Conservation (phyloP, 2,329 filamentous ascomycete genomes). For the Stenocarpella maydis region DNA sequence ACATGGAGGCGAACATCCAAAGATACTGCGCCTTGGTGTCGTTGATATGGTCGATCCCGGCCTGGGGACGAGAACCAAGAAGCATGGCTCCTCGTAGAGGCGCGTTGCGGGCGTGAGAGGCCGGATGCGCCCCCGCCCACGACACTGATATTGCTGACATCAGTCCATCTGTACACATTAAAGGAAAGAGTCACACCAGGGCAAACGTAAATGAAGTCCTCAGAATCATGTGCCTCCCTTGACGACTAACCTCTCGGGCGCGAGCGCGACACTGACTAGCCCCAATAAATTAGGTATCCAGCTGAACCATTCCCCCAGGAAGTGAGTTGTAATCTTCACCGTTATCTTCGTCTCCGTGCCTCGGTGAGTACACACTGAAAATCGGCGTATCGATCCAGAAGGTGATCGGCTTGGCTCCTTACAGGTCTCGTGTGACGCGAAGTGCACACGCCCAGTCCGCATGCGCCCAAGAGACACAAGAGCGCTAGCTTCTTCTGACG, state of each 20-base stretch:
- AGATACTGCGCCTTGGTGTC: conserved; percentile 19
- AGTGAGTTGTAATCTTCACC: neutral
- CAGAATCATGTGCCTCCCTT: neutral
- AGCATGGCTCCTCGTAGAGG: conserved; percentile 10
- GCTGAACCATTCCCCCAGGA: neutral
- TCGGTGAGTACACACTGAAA: neutral
- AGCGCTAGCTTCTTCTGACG: no score
- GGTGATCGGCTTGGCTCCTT: conserved; percentile 14
- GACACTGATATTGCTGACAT: neutral
- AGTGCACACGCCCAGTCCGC: neutral
- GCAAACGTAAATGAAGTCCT: conserved; percentile 12
- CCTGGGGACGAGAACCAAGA: conserved; percentile 20
- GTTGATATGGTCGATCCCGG: conserved; percentile 3
- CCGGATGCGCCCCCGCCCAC: conserved; percentile 31
- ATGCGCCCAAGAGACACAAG: conserved; percentile 9
- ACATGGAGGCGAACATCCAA: conserved; percentile 7
- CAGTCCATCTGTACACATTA: neutral
- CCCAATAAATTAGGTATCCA: neutral
- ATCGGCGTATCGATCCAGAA: neutral
- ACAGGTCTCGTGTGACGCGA: conserved; percentile 8
- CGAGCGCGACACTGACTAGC: neutral
- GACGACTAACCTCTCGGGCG: neutral
- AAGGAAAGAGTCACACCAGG: neutral
- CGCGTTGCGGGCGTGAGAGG: conserved; percentile 31
- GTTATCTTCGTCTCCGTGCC: neutral